Base-by-base conservation (phyloP, 2,329 filamentous ascomycete genomes). In the Huntiella bhutanensis region DNA sequence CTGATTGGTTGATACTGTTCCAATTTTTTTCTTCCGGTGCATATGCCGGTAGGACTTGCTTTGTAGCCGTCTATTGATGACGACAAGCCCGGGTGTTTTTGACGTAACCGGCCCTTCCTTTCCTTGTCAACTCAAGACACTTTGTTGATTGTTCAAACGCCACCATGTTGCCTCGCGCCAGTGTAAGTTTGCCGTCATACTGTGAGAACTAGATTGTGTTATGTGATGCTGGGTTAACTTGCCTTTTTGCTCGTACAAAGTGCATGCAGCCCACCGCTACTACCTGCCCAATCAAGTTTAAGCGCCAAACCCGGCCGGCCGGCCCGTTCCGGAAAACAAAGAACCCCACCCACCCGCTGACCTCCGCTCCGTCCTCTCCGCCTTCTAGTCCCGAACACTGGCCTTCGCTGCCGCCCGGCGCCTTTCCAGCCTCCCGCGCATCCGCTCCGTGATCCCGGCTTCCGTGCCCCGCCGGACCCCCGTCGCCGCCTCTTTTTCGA, bases 111-210 rank as follows among this genome's bases (percentile, higher is more conserved):
- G 12, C 11, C 12, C 34, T 36, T 15, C 34, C 34, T n/a, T n/a
- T 41, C 37, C 11, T 32, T 41, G 17, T 33, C 10, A 41, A 7
- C 13, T 22, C 40, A 41, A 15, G n/a, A 22, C 33, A n/a, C 12
- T 36, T 36, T 36, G 11, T 10, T n/a, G 12, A 36, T 15, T n/a
- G 34, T n/a, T 15, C 12, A n/a, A n/a, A 36, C 34, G 13, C 40
- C 34, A 41, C 12, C 16, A 50, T 50, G 48, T 32, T 47, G 39
- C 48, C 45, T 19, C 48, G 48, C 40, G 37, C 45, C 45, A 50
- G 44, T 41, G 48, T 50, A 50, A 50, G 48, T 47, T 5, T 11
- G 17, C n/a, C n/a, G n/a, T 13, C 43, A 17, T 15, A 41, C n/a
- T 39, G 10, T 16, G 15, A 39, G 19, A 39, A 13, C 19, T 32